Percentiles rank a stretch among this genome's conserved stretches.
phyloP scores from a whole-genome alignment of 441 rosid species.

The Eruca vesicaria region DNA sequence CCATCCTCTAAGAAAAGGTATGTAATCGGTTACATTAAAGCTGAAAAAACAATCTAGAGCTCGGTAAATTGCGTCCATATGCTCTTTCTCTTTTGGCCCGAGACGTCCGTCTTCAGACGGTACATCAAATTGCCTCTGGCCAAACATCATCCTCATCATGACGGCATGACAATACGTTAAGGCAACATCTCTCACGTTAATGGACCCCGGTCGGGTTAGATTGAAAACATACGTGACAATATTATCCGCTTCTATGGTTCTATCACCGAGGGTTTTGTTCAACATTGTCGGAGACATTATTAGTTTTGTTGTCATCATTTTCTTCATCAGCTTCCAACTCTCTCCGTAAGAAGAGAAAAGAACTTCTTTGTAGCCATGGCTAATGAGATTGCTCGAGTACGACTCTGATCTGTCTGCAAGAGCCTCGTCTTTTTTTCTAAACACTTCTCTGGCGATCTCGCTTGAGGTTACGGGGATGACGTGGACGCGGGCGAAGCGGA shows the following conservation, averaged over 20 bases:
- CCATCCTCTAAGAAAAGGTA: slow-evolving; percentile 41
- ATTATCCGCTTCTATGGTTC: slow-evolving; percentile 50
- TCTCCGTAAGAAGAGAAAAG: slow-evolving; percentile 13
- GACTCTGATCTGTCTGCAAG: slow-evolving; percentile 33
- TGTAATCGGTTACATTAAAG: slow-evolving; percentile 37
- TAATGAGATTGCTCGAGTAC: background rate
- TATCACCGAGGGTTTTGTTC: slow-evolving; percentile 28
- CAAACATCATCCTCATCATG: slow-evolving; percentile 41
- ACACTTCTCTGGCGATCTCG: slow-evolving; percentile 40
- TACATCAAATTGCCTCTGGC: slow-evolving; percentile 36
- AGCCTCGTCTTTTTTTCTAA: slow-evolving; percentile 39
- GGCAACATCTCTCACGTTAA: slow-evolving; percentile 29
- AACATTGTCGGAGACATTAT: slow-evolving; percentile 33
- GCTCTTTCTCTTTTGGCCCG: slow-evolving; percentile 30
- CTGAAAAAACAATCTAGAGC: slow-evolving; percentile 23
- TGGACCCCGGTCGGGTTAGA: background rate
- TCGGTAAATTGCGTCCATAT: too few species aligned
- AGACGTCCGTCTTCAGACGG: slow-evolving; percentile 34
- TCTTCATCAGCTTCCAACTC: slow-evolving; percentile 47
- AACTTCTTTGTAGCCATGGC: slow-evolving; percentile 23
- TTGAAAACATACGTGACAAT: slow-evolving; percentile 39
- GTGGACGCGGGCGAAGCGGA: slow-evolving; percentile 39
- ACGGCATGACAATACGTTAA: slow-evolving; percentile 36
- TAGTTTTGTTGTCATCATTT: slow-evolving; percentile 24
- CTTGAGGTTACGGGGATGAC: slow-evolving; percentile 45